A percentile compares a stretch with the other conserved stretches of the same genome.
phyloP scores from a whole-genome alignment of 208 protist species.

The Balamuthia mandrillaris region DNA sequence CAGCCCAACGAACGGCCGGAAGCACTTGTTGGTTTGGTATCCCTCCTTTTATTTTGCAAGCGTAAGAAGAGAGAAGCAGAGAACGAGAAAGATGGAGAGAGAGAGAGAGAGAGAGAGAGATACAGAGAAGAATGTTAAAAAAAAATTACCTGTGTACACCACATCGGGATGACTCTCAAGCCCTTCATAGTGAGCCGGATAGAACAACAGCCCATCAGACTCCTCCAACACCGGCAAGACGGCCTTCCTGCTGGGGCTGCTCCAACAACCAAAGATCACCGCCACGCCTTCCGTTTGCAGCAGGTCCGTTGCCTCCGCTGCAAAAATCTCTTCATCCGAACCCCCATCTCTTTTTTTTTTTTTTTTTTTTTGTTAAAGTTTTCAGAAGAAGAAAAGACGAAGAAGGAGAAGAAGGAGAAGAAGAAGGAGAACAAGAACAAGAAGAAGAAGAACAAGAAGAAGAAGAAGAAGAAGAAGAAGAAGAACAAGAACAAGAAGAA shows the following conservation, averaged over 20 bases:
- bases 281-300: background rate
- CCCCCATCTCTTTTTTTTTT: background rate
- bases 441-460: no score
- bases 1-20: constrained; percentile 1
- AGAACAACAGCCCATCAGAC: constrained; percentile 1
- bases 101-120: no score
- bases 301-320: background rate
- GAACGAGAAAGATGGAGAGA: no score
- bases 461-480: no score
- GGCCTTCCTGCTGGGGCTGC: constrained; percentile 10
- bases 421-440: no score
- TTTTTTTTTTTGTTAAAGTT: no score
- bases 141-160: background rate
- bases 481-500: no score
- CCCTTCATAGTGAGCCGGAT: constrained; percentile 6
- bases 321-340: constrained; percentile 1
- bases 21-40: constrained; percentile 8
- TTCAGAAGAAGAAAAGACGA: no score
- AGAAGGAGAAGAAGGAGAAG: no score
- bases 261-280: constrained; percentile 16
- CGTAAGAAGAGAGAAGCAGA: no score
- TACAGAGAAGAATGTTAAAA: no score
- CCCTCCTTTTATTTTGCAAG: background rate
- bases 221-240: background rate
- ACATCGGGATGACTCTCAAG: background rate